Base-by-base conservation (phyloP, 768 basidiomycete species). In the Mycena galericulata region DNA sequence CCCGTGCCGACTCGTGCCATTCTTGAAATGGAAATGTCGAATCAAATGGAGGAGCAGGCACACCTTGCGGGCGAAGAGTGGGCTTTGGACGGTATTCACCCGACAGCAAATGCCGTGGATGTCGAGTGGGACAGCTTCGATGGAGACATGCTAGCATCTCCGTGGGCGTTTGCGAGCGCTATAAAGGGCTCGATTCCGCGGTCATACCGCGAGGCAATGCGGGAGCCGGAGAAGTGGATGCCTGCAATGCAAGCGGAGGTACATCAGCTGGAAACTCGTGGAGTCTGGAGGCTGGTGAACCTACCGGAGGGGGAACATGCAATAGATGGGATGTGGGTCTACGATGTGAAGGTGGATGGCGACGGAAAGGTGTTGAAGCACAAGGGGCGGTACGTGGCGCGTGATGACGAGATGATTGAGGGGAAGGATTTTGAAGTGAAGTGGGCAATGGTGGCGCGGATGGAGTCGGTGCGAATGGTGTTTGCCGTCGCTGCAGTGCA, bases 381-480 rank as follows among this genome's bases (percentile, higher is more conserved):
- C 76, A 85, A 85, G 69, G 84, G 79, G 2, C 57, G 80, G 2
- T 74, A 86, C 3, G 82, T 86, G 22, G 57, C 57, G 15, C 57
- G n/a, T 18, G 57, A 45, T 2, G 57, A 47, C 45, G 32, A 59
- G 57, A 47, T 54, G 59, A 24, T 51, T 1, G 43, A 55, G 30
- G 58, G 59, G 1, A 12, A 26, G 5, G 58, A 67, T 24, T 67
- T 67, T n/a, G 49, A 32, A 6, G 26, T 36, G 22, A 67, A 61
- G 24, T 67, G 65, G 65, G 65, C 65, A n/a, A 67, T 67, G 65
- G 65, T 67, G 27, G 65, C 59, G 30, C 8, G 59, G 41, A 67
- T 59, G 57, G 57, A 59, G 30, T 59, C 57, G 0, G 57, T 59
- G 26, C n/a, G 45, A 14, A 59, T 59, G 57, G 57, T 59, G 30